Evolutionary conservation across 2,329 filamentous ascomycete species (phyloP).

Genomic region (Seiridium cupressi): DNA sequence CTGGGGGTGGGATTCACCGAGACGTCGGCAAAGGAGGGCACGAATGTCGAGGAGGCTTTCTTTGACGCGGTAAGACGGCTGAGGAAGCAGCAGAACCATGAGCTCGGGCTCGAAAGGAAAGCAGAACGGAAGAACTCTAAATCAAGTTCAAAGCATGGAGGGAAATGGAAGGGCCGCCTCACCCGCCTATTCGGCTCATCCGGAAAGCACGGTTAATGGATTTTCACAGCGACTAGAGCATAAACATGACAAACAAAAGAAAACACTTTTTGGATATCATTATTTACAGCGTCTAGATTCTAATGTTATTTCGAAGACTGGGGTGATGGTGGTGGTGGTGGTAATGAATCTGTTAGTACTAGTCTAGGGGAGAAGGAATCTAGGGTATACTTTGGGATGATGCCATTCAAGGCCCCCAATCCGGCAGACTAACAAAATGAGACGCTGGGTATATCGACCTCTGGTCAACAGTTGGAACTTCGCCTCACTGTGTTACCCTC

Average conservation of each 20-base stretch:
- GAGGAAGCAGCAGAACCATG: conserved; percentile 58
- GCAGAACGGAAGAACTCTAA: neutral
- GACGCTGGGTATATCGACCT: too few species aligned
- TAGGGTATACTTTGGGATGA: too few species aligned
- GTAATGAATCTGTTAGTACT: too few species aligned
- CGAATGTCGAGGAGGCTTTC: conserved; percentile 97
- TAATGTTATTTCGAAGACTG: too few species aligned
- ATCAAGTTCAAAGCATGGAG: neutral
- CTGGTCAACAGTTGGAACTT: too few species aligned
- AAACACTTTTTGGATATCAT: neutral
- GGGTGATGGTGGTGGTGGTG: too few species aligned
- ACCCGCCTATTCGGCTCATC: conserved; percentile 4
- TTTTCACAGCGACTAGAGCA: neutral
- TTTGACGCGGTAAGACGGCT: conserved; percentile 94
- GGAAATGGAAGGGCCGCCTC: neutral
- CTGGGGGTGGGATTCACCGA: conserved; percentile 95
- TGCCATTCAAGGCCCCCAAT: neutral
- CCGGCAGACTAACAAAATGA: neutral
- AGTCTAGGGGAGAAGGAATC: too few species aligned
- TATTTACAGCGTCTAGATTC: neutral
- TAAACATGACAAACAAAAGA: too few species aligned
- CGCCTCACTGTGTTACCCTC: too few species aligned
- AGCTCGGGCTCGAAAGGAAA: neutral
- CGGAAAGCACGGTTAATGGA: neutral
- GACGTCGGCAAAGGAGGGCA: conserved; percentile 94